phyloP scores from a whole-genome alignment of 495 filamentous ascomycete species.

The Jackrogersella minutella region DNA sequence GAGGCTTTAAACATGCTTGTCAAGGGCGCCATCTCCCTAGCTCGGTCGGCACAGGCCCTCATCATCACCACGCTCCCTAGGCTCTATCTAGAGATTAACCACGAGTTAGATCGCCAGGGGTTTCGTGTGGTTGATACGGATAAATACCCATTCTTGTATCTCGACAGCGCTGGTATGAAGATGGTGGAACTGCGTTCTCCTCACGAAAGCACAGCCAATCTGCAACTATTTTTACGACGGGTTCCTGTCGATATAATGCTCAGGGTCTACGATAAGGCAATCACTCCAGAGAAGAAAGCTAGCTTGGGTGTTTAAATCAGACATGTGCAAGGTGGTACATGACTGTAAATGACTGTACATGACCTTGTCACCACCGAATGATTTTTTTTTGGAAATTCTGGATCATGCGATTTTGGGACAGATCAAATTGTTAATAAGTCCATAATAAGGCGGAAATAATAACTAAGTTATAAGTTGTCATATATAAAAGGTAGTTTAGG shows the following conservation, averaged over 20 bases:
- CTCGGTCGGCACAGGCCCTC: too few species aligned
- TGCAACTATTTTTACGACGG: not conserved
- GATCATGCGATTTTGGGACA: too few species aligned
- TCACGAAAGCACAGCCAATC: not conserved
- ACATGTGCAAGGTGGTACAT: too few species aligned
- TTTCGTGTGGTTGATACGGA: not conserved
- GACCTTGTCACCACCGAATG: too few species aligned
- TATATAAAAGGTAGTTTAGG: too few species aligned
- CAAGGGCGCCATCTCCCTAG: not conserved
- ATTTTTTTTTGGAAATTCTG: too few species aligned
- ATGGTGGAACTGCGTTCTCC: not conserved
- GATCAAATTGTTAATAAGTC: too few species aligned
- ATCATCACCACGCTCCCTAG: not conserved
- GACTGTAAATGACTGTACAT: too few species aligned
- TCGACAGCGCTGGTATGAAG: not conserved
- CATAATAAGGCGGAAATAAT: too few species aligned
- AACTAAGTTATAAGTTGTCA: too few species aligned
- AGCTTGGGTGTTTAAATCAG: not conserved
- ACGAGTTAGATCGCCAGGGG: constrained; percentile 6
- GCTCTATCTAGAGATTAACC: constrained; percentile 1
- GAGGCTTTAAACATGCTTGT: not conserved
- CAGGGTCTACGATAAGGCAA: not conserved
- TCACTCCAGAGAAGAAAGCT: not conserved
- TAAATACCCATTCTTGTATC: not conserved
- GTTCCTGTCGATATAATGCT: not conserved